Conservation (phyloP, 2,329 filamentous ascomycete species). For the Gyromitra esculenta region DNA sequence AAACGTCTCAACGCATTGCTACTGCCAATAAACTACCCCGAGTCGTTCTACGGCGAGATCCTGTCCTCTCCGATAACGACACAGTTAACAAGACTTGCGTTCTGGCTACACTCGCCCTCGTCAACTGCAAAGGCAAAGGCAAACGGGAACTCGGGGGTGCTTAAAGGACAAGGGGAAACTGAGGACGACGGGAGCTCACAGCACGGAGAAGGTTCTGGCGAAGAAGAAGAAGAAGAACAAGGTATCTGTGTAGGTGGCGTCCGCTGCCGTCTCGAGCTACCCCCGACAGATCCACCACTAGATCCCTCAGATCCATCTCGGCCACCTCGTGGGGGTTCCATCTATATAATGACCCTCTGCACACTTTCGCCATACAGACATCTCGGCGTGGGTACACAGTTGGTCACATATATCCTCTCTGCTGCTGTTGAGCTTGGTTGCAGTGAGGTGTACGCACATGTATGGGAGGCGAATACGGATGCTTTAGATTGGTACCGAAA, state of each 20-base stretch:
- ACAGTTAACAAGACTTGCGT: conserved; percentile 55
- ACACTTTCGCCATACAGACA: conserved; percentile 72
- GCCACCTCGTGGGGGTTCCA: conserved; percentile 58
- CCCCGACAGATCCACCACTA: conserved; percentile 62
- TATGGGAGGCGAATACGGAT: conserved; percentile 74
- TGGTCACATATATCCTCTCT: conserved; percentile 67
- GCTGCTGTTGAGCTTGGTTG: conserved; percentile 60
- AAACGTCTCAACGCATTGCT: conserved; percentile 73
- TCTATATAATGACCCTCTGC: conserved; percentile 73
- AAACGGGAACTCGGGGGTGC: background rate
- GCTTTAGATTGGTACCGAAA: conserved; percentile 71
- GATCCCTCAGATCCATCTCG: conserved; percentile 48
- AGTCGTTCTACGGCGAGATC: conserved; percentile 70
- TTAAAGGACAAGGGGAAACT: background rate
- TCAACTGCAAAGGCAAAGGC: background rate
- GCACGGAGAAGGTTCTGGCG: background rate
- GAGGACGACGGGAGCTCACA: background rate
- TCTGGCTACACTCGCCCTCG: conserved; percentile 50
- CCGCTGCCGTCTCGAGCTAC: conserved; percentile 71
- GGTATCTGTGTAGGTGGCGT: conserved; percentile 66
- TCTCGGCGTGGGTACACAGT: conserved; percentile 69
- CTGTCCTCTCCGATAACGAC: conserved; percentile 63
- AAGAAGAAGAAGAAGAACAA: conserved; percentile 44
- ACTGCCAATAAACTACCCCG: conserved; percentile 71
- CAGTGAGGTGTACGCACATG: conserved; percentile 70